Percentiles rank a stretch among this genome's conserved stretches.
phyloP scores from a whole-genome alignment of 2,329 filamentous ascomycete genomes.

The Xylariaceae sp. region DNA sequence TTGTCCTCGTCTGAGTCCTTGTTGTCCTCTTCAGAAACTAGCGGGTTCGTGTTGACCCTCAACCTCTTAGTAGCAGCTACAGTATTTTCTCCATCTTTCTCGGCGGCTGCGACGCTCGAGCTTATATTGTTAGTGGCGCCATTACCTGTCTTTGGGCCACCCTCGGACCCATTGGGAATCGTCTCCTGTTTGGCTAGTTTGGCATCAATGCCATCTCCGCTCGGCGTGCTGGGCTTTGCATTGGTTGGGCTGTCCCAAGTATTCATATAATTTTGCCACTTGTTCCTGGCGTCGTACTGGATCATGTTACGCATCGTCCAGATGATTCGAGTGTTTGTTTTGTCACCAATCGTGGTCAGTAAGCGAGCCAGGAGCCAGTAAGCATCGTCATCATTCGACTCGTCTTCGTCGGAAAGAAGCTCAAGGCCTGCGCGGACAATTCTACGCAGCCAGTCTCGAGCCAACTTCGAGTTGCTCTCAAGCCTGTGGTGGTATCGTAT shows the following conservation, averaged over 20 bases:
- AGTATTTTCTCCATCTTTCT: too few relatives aligned
- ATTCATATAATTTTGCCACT: slow-evolving; percentile 32
- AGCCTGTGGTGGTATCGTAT: slow-evolving; percentile 35
- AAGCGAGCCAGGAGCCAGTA: slow-evolving; percentile 31
- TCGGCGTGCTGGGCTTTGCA: neutral
- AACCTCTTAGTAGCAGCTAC: neutral
- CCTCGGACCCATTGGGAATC: neutral
- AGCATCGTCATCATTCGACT: slow-evolving; percentile 34
- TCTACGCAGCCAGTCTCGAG: slow-evolving; percentile 22
- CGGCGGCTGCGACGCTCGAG: neutral
- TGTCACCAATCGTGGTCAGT: slow-evolving; percentile 29
- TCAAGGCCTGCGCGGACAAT: slow-evolving; percentile 32
- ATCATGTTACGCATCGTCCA: slow-evolving; percentile 32
- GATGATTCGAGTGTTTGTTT: slow-evolving; percentile 23
- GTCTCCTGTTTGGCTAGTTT: neutral
- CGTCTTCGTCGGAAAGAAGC: slow-evolving; percentile 35
- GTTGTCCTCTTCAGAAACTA: neutral
- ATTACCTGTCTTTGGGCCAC: neutral
- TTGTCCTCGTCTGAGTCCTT: slow-evolving; percentile 1
- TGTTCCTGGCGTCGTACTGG: slow-evolving; percentile 23
- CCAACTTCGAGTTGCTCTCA: slow-evolving; percentile 18
- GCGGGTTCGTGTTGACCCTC: neutral
- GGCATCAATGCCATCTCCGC: neutral
- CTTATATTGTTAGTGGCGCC: neutral
- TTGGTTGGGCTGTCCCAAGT: slow-evolving; percentile 11